Base-by-base conservation (phyloP, 1,284 basidiomycete genomes). In the Fomitopsis pinicola region DNA sequence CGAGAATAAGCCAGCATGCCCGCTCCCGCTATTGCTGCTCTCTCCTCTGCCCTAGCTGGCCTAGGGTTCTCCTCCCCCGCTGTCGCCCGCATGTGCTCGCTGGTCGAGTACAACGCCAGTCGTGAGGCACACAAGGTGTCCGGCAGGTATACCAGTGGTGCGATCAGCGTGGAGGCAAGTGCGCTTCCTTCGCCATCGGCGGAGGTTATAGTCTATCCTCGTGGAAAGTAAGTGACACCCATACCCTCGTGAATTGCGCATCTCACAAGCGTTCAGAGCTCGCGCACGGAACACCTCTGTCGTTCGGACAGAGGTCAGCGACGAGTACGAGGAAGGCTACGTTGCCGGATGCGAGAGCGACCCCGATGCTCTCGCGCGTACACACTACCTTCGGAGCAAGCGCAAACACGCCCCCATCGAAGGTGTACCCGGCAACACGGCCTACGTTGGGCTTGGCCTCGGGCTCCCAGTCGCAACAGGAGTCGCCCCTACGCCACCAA, bases 181-280 rank as follows among this genome's bases (percentile, higher is more conserved):
- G 52, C 52, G n/a, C 52, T 54, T 12, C 52, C 52, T 54, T 54
- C 52, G 52, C 52, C 52, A 17, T 54, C 52, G 19, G 52, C 52
- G 52, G 52, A 54, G 19, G 3, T 3, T 2, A 54, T 54, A 36
- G 52, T 54, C 52, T 38, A 54, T 54, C 52, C 52, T 54, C 35
- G 36, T 54, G 3, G 1, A 38, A 54, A 40, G 52, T 54, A 40
- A 38, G 52, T 54, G 8, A 3, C 35, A 6, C 17, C 26, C 35
- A 5, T 17, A 1, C 6, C 8, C 1, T 38, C 3, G 26, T 5
- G 33, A 36, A 9, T 2, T 19, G 8, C 22, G 2, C n/a, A 8
- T 4, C 52, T 54, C 36, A 54, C 28, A 4, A 33, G 5, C n/a
- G 3, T 17, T 19, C 52, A 54, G 52, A 54, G 36, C 52, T 54